phyloP scores from a whole-genome alignment of 2,329 filamentous ascomycete species.

The Madurella fahalii region DNA sequence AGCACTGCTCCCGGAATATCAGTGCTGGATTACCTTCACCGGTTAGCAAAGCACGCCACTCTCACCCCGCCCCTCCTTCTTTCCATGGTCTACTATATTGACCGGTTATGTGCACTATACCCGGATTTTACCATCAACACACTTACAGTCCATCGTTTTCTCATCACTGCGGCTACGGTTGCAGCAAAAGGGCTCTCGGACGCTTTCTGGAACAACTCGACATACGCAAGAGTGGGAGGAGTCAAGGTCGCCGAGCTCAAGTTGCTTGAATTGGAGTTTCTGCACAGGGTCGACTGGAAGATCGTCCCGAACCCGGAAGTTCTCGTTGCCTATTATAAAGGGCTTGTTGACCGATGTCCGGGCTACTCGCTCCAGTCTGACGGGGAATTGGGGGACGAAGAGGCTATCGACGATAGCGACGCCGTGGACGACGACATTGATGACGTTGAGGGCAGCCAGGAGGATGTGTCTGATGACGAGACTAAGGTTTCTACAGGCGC shows the following conservation, averaged over 20 bases:
- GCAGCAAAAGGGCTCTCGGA: constrained; percentile 95
- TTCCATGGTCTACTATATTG: constrained; percentile 99
- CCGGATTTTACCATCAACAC: constrained; percentile 95
- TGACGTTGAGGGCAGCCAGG: constrained; percentile 23
- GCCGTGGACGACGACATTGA: constrained; percentile 33
- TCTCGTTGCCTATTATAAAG: constrained; percentile 87
- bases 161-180: constrained; percentile 93
- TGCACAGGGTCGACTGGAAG: constrained; percentile 90
- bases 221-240: constrained; percentile 89
- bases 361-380: constrained; percentile 51
- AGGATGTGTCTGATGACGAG: constrained; percentile 1
- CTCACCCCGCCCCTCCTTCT: constrained; percentile 90
- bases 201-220: constrained; percentile 97
- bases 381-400: constrained; percentile 30
- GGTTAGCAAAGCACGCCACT: constrained; percentile 89
- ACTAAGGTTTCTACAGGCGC: not conserved
- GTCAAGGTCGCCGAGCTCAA: constrained; percentile 88
- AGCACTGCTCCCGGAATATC: constrained; percentile 81
- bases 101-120: constrained; percentile 86
- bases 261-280: constrained; percentile 85
- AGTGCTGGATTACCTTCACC: constrained; percentile 87
- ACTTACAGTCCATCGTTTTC: constrained; percentile 91
- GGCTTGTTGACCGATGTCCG: constrained; percentile 66
- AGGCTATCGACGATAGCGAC: constrained; percentile 33
- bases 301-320: constrained; percentile 96